phyloP scores from a whole-genome alignment of 495 filamentous ascomycete species.

The Daldinia childiae region DNA sequence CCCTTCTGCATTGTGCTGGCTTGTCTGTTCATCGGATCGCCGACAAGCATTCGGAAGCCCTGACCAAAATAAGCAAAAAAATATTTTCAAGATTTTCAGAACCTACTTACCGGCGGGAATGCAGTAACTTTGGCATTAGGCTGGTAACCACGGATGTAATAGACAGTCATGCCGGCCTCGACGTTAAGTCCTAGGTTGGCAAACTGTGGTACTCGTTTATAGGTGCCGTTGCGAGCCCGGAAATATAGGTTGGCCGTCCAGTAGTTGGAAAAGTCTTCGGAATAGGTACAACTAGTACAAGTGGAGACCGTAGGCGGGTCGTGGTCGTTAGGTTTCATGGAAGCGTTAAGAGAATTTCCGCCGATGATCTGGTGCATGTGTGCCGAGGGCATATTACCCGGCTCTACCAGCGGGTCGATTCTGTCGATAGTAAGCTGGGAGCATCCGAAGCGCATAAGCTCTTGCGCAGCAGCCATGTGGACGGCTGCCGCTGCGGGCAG shows the following conservation, averaged over 20 bases:
- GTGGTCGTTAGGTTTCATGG: conserved; percentile 49
- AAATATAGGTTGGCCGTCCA: conserved; percentile 58
- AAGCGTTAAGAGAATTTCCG: conserved; percentile 55
- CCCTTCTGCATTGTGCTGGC: conserved; percentile 49
- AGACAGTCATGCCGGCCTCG: conserved; percentile 55
- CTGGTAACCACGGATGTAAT: conserved; percentile 61
- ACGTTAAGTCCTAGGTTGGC: conserved; percentile 50
- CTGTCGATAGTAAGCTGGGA: conserved; percentile 56
- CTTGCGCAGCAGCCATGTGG: conserved; percentile 50
- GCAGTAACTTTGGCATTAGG: conserved; percentile 56
- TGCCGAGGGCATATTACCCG: conserved; percentile 49
- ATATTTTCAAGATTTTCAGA: background rate
- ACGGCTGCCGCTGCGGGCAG: conserved; percentile 46
- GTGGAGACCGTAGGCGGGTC: conserved; percentile 50
- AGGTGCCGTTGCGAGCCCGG: conserved; percentile 50
- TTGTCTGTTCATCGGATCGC: conserved; percentile 48
- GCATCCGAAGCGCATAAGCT: conserved; percentile 60
- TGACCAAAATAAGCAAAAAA: conserved; percentile 24
- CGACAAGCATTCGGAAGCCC: conserved; percentile 58
- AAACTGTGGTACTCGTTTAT: conserved; percentile 52
- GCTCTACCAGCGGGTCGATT: conserved; percentile 56
- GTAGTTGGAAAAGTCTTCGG: conserved; percentile 56
- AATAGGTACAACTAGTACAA: conserved; percentile 52
- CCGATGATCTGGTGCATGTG: conserved; percentile 58
- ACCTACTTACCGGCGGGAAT: conserved; percentile 53